Percentiles rank a stretch among this genome's conserved stretches.
phyloP scores from a whole-genome alignment of 1,139 yeast genomes.

The Diutina mesorugosa region DNA sequence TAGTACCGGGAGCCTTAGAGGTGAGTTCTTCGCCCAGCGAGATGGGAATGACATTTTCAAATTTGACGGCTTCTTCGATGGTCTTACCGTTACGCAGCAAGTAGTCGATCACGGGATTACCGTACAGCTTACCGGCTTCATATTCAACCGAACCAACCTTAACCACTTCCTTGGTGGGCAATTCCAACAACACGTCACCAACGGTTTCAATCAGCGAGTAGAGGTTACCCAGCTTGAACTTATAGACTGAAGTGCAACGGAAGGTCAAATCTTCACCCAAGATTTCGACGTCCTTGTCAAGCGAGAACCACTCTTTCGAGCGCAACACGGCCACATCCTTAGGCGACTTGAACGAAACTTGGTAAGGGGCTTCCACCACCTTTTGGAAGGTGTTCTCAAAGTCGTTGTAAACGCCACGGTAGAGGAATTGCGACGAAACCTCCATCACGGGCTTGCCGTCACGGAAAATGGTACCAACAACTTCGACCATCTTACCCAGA shows the following conservation, averaged over 20 bases:
- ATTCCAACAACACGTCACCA: slow-evolving; percentile 79
- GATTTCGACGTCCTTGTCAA: slow-evolving; percentile 58
- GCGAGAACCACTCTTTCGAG: slow-evolving; percentile 97
- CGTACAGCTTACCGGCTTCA: slow-evolving; percentile 86
- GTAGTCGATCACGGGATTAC: slow-evolving; percentile 96
- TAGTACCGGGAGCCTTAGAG: slow-evolving; percentile 71
- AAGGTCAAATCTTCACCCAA: slow-evolving; percentile 74
- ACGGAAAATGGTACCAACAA: slow-evolving; percentile 77
- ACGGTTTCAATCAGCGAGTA: slow-evolving; percentile 71
- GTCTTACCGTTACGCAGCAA: slow-evolving; percentile 84
- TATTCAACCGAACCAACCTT: slow-evolving; percentile 82
- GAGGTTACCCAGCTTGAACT: slow-evolving; percentile 64
- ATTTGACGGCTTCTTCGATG: slow-evolving; percentile 84
- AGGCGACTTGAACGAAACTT: slow-evolving; percentile 56
- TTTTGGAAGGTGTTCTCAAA: slow-evolving; percentile 89
- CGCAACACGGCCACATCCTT: slow-evolving; percentile 89
- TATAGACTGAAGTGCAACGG: slow-evolving; percentile 77
- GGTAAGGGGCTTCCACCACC: slow-evolving; percentile 76
- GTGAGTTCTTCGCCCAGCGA: slow-evolving; percentile 64
- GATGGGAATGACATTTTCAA: slow-evolving; percentile 85
- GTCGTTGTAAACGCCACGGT: slow-evolving; percentile 85
- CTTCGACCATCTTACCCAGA: slow-evolving; percentile 93
- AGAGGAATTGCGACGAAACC: slow-evolving; percentile 88
- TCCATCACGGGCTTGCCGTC: slow-evolving; percentile 70
- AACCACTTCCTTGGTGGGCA: slow-evolving; percentile 84